Evolutionary conservation across 1,284 basidiomycete species (phyloP), one percentile per base, ranked within the genome.

Genomic region (Coniferiporia weirii): DNA sequence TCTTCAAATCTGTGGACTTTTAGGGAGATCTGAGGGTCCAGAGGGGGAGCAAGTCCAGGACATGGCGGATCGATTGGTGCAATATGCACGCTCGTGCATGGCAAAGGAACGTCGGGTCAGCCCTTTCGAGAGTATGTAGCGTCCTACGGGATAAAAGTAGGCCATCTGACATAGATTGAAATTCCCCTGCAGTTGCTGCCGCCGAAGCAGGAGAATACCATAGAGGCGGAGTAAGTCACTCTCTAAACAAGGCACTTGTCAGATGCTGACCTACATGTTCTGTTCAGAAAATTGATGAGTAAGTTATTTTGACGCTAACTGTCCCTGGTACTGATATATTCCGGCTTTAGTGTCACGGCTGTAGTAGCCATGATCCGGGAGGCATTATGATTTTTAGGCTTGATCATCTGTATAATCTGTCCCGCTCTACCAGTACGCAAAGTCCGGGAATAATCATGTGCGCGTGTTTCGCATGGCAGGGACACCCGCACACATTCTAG

Each of bases 51-150:
- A 85, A 66, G 86, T 84, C 2, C 83, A 90, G 66, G 72, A 74
- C 8, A 83, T 93, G 68, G 87, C 91, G 2, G 82, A 91, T 65
- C 79, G 82, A 9, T 74, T 90, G 52, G 83, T 91, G 1, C 79
- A 84, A 35, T 89, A 89, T 67, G 81, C 91, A 1, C 77, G 77
- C 57, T 70, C 76, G 36, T 89, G 87, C 67, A 90, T 90, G 86
- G 73, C 74, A 61, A 84, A 83, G 64, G 79, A 76, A 61, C 77
- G 72, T 47, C 75, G 84, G 63, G 75, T 79, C 20, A 89, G 84
- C 67, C 89, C 89, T 1, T 91, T 91, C 66, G 83, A 87, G 72
- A 76, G 87, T 82, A 69, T 67, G 84, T 74, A 38, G 32, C 22
- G 27, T 27, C 15, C 54, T 40, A 32, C 17, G 17, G 43, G 43